Percentiles rank a stretch among this genome's conserved stretches.
These are phyloP conservation scores for Kuraishia molischiana DNA, from an alignment of 805 yeast species.

Conservation along the genomic window DNA sequence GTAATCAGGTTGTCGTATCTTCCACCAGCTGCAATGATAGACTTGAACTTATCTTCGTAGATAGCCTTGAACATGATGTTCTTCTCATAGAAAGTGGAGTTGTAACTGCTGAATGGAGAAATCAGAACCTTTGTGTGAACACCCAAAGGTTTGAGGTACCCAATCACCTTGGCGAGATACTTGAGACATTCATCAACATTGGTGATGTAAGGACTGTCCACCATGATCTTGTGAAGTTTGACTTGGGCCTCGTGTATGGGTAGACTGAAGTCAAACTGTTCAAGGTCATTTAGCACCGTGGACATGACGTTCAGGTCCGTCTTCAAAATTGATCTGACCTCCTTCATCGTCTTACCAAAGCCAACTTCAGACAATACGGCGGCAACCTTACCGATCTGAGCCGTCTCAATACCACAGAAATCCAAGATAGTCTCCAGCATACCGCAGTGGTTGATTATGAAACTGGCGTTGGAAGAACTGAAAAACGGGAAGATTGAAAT, in stretches of 20 bases:
- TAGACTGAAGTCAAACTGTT: conserved; percentile 66
- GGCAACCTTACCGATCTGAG: conserved; percentile 61
- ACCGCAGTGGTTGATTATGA: conserved; percentile 74
- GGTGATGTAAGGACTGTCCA: conserved; percentile 55
- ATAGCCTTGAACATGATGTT: conserved; percentile 88
- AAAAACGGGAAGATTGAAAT: conserved; percentile 59
- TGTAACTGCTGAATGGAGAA: conserved; percentile 80
- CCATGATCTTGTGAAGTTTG: conserved; percentile 59
- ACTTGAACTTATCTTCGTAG: conserved; percentile 43
- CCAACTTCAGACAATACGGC: conserved; percentile 72
- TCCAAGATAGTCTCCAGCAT: conserved; percentile 68
- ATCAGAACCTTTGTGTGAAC: conserved; percentile 48
- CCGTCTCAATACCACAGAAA: conserved; percentile 72
- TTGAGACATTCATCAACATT: conserved; percentile 54
- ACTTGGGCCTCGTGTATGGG: conserved; percentile 57
- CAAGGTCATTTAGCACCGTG: conserved; percentile 74
- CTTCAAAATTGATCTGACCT: conserved; percentile 36
- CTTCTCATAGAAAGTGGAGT: conserved; percentile 64
- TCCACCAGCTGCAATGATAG: conserved; percentile 84
- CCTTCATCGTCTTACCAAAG: conserved; percentile 52
- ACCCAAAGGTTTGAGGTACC: conserved; percentile 46
- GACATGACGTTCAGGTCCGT: conserved; percentile 68
- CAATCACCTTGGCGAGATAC: conserved; percentile 52
- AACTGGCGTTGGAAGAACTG: conserved; percentile 39
- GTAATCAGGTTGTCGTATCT: conserved; percentile 72